These are phyloP conservation scores for Volvox carteri DNA, from an alignment of 163 green algal species.

Conservation along the genomic window DNA sequence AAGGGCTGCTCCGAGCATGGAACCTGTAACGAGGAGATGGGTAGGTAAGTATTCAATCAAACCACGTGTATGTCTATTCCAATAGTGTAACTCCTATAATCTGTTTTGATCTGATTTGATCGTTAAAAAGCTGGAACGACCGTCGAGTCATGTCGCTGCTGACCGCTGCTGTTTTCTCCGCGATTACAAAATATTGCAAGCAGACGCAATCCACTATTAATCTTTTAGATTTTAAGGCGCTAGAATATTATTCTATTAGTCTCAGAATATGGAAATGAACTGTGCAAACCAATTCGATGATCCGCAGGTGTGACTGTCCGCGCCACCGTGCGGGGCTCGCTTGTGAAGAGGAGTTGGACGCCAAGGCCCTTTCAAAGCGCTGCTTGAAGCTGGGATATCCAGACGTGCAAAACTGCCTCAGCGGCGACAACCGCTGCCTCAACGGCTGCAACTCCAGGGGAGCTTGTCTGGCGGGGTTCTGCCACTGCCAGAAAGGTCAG, in stretches of 20 bases:
- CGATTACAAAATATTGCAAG: too few species aligned
- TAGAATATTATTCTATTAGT: neutral
- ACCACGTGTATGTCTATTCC: too few species aligned
- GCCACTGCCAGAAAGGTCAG: slow-evolving; percentile 45
- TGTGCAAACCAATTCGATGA: too few species aligned
- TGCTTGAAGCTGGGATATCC: neutral
- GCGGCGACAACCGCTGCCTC: neutral
- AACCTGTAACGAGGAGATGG: slow-evolving; percentile 57
- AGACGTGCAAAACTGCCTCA: neutral
- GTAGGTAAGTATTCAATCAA: slow-evolving; percentile 24
- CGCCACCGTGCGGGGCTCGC: neutral
- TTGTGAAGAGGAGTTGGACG: neutral
- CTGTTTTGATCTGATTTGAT: too few species aligned
- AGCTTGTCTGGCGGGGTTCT: slow-evolving; percentile 37
- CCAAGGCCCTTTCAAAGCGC: neutral
- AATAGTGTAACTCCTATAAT: too few species aligned
- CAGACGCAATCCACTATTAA: neutral
- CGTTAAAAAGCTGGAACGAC: too few species aligned
- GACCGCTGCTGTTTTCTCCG: too few species aligned
- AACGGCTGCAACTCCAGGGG: slow-evolving; percentile 41
- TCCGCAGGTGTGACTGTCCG: slow-evolving; percentile 61
- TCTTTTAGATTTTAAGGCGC: neutral
- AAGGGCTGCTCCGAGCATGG: slow-evolving; percentile 7
- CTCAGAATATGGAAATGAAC: too few species aligned
- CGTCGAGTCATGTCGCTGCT: too few species aligned